Evolutionary conservation across 495 filamentous ascomycete genomes (phyloP).

Genomic region (Podospora australis): DNA sequence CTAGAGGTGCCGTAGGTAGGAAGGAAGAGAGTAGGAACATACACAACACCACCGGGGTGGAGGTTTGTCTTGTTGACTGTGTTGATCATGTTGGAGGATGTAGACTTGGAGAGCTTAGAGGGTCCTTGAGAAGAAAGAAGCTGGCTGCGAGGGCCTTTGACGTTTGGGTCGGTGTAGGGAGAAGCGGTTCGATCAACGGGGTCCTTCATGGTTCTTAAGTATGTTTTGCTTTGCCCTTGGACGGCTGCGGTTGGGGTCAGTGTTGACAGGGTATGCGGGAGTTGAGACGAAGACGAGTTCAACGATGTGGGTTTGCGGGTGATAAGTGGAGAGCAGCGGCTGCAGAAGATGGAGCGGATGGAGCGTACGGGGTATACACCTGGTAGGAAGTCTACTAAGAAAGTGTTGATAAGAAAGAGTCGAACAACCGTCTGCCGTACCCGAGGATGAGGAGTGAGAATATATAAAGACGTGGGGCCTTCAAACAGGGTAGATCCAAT

Average conservation of each 20-base stretch:
- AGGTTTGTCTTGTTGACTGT: conserved; percentile 84
- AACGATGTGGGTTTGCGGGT: conserved; percentile 18
- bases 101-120: conserved; percentile 23
- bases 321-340: conserved; percentile 3
- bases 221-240: conserved; percentile 10
- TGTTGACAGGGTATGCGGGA: conserved; percentile 20
- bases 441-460: conserved; percentile 20
- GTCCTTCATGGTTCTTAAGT: conserved; percentile 46
- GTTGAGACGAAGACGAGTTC: conserved; percentile 13
- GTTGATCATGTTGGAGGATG: conserved; percentile 43
- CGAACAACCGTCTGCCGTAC: conserved; percentile 12
- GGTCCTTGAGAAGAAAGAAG: conserved; percentile 25
- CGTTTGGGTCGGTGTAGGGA: conserved; percentile 42
- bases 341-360: conserved; percentile 15
- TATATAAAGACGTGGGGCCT: conserved; percentile 24
- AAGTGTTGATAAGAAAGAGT: conserved; percentile 13
- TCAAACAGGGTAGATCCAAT: conserved; percentile 14
- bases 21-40: conserved; percentile 51
- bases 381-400: conserved; percentile 2
- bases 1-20: conserved; percentile 5
- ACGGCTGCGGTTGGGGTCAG: conserved; percentile 14
- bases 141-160: conserved; percentile 37
- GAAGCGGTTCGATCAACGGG: conserved; percentile 43
- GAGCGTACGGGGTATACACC: not conserved
- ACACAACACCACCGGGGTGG: conserved; percentile 85